Evolutionary conservation across 768 basidiomycete species (phyloP).

Genomic region (Russula sp.): DNA sequence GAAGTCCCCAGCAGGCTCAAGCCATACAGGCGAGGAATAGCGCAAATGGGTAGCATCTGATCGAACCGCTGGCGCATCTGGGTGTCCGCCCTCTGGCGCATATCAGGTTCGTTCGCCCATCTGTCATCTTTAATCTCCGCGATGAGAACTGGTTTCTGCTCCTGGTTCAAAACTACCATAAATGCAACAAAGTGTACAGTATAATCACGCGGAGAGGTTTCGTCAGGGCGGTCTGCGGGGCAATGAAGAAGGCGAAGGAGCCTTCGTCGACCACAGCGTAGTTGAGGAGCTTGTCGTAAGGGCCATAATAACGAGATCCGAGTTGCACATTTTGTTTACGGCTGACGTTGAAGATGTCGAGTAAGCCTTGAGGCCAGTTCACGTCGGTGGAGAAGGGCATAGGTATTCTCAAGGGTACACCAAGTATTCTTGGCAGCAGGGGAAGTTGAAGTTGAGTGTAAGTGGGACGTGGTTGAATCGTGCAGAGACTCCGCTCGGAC

Average conservation of each 20-base stretch:
- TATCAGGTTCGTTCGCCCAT: neutral
- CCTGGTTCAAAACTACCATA: neutral
- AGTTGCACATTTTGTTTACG: neutral
- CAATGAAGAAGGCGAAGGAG: constrained; percentile 2
- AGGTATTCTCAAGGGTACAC: neutral
- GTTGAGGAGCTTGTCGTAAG: constrained; percentile 8
- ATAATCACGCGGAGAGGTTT: neutral
- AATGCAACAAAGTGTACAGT: neutral
- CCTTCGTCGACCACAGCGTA: neutral
- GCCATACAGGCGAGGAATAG: constrained; percentile 13
- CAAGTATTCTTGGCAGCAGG: neutral
- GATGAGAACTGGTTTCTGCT: constrained; percentile 3
- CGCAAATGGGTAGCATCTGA: neutral
- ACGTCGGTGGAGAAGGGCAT: constrained; percentile 13
- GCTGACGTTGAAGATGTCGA: neutral
- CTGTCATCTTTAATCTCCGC: neutral
- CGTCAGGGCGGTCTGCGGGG: neutral
- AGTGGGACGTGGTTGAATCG: neutral
- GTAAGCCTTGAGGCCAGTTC: constrained; percentile 9
- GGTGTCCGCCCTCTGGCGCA: neutral
- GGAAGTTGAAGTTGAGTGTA: neutral
- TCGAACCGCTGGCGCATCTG: constrained; percentile 6
- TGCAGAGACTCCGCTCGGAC: too few species aligned
- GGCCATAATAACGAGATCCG: constrained; percentile 12
- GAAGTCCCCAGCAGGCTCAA: constrained; percentile 10